phyloP scores from a whole-genome alignment of 2,329 filamentous ascomycete species.

The Penicillium sp. region DNA sequence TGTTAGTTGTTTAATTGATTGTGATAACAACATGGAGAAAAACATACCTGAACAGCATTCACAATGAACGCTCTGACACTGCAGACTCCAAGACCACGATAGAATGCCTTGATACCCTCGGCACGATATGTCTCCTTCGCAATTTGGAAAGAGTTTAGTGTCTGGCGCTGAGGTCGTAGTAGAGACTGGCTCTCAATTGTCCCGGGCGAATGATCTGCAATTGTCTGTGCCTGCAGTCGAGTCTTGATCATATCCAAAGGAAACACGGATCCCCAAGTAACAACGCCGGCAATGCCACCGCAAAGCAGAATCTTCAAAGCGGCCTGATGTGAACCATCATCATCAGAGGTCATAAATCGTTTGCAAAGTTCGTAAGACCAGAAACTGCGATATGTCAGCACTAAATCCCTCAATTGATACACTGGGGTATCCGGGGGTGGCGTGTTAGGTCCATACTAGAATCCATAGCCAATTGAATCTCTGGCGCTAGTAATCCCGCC shows the following conservation, averaged over 20 bases:
- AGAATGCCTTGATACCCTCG: conserved; percentile 65
- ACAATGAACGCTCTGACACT: conserved; percentile 85
- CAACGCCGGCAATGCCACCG: conserved; percentile 81
- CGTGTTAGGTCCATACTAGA: conserved; percentile 61
- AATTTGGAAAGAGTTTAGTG: conserved; percentile 60
- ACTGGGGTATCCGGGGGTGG: conserved; percentile 13
- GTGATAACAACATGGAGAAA: not conserved
- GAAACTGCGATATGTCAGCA: conserved; percentile 55
- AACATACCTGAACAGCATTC: conserved; percentile 71
- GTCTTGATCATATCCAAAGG: conserved; percentile 93
- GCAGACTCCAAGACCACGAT: conserved; percentile 74
- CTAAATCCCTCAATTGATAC: conserved; percentile 9
- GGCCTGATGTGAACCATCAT: conserved; percentile 50
- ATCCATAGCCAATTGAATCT: conserved; percentile 91
- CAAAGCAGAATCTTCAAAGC: conserved; percentile 71
- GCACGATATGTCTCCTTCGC: conserved; percentile 65
- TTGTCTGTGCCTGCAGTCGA: conserved; percentile 73
- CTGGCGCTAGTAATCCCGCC: conserved; percentile 77
- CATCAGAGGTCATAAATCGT: conserved; percentile 51
- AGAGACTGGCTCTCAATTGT: conserved; percentile 27
- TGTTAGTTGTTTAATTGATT: conserved; percentile 9
- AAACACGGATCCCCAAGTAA: conserved; percentile 88
- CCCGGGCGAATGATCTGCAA: conserved; percentile 16
- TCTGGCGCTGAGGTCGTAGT: conserved; percentile 19
- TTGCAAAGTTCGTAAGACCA: conserved; percentile 84